Evolutionary conservation across 2,329 filamentous ascomycete species (phyloP).

Genomic region (Ophiostoma sp.): DNA sequence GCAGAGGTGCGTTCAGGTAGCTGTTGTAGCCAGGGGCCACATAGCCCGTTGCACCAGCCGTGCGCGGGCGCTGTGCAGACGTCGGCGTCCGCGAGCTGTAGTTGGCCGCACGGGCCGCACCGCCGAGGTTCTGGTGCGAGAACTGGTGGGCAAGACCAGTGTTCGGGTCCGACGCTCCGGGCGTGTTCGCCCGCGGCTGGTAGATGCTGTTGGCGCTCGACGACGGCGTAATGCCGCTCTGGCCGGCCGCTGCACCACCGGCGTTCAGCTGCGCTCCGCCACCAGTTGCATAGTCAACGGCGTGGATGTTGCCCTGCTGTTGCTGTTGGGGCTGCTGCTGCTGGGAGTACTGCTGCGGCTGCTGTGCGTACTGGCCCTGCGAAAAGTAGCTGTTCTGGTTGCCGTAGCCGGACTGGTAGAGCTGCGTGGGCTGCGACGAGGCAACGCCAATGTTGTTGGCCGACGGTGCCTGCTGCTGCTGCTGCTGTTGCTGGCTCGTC

Average conservation of each 20-base stretch:
- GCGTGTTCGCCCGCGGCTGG: constrained; percentile 52
- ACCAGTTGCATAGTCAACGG: constrained; percentile 5
- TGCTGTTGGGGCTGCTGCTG: not conserved
- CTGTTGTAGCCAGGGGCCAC: constrained; percentile 52
- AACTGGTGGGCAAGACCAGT: constrained; percentile 93
- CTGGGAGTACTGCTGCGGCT: constrained; percentile 20
- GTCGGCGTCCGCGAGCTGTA: constrained; percentile 57
- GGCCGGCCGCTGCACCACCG: not conserved
- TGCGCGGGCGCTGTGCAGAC: constrained; percentile 72
- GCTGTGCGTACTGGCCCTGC: constrained; percentile 39
- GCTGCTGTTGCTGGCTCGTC: constrained; percentile 33
- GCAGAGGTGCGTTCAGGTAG: constrained; percentile 66
- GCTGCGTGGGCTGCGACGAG: constrained; percentile 33
- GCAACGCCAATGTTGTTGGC: constrained; percentile 40
- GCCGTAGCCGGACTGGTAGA: constrained; percentile 4
- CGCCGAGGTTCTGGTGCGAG: constrained; percentile 87
- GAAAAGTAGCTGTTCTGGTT: constrained; percentile 51
- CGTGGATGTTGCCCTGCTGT: constrained; percentile 31
- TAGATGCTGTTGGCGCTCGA: constrained; percentile 33
- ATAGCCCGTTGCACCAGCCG: constrained; percentile 65
- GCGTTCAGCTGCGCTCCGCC: constrained; percentile 16
- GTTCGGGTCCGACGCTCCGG: constrained; percentile 64
- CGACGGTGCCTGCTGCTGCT: constrained; percentile 24
- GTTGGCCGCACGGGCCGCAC: constrained; percentile 59
- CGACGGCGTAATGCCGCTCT: constrained; percentile 14